Evolutionary conservation across 208 protist genomes (phyloP), one percentile per base, ranked within the genome.

Genomic region (Acanthamoeba royreba): DNA sequence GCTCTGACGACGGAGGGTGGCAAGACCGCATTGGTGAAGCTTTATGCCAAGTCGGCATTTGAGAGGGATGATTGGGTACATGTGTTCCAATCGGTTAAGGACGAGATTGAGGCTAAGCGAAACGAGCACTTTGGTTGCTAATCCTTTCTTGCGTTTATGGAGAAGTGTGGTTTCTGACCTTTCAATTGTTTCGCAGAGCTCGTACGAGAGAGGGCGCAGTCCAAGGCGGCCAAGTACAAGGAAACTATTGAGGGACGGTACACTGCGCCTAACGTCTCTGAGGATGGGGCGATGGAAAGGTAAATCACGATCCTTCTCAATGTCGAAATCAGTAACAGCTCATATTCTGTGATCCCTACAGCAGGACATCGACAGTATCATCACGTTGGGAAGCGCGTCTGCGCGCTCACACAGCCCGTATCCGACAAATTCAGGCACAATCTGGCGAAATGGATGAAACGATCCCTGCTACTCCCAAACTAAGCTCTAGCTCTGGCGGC

Each of bases 41-140:
- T 89, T 35, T 89, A 35, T 22, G 81, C 81, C 5, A n/a, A 43
- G 38, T 89, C 81, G 53, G 42, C 81, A 15, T 38, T 63, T 22
- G 81, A 89, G 38, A 31, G 53, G 19, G 81, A 89, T 11, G 46
- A 89, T 17, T 89, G 81, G 81, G n/a, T 89, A 31, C 53, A 63
- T 35, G 81, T 38, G 0, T 49, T 89, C 13, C 42, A 63, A 43
- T 89, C 81, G 25, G n/a, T 89, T 22, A 43, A 49, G 7, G 33
- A 89, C 22, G 81, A 89, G 33, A 89, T 89, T 19, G 42, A 89
- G 22, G 81, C 46, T 28, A 89, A 63, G 53, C 81, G 81, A 17
- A 42, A 89, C 17, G 47, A 89, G 31, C 53, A 89, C 40, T 61
- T 58, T 35, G 77, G 77, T n/a, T n/a, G n/a, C n/a, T 87, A 79